Conservation (phyloP, 2,329 filamentous ascomycete genomes). For the Neopestalotiopsis sp. region DNA sequence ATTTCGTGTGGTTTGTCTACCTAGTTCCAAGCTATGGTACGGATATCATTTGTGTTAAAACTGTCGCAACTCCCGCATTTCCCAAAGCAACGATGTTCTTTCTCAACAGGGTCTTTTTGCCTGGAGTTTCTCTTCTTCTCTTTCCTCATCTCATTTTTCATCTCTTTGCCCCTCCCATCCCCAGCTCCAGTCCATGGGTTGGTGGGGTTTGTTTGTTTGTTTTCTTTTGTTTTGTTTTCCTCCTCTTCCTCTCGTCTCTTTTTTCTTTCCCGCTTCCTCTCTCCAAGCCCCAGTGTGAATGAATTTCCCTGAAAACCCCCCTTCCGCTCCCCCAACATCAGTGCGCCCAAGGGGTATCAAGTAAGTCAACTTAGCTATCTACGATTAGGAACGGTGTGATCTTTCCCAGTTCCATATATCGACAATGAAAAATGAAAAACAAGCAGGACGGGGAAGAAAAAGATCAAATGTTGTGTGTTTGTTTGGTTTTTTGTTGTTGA, state of each 20-base stretch:
- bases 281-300: neutral
- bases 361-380: conserved; percentile 36
- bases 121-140: neutral
- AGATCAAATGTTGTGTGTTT: conserved; percentile 9
- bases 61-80: neutral
- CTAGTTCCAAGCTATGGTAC: conserved; percentile 4
- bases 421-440: conserved; percentile 20
- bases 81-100: neutral
- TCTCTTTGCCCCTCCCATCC: neutral
- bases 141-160: neutral
- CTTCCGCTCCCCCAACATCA: neutral
- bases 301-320: neutral
- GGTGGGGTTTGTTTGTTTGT: neutral
- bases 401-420: neutral
- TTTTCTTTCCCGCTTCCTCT: neutral
- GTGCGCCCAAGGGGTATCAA: conserved; percentile 34
- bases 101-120: conserved; percentile 4
- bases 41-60: neutral
- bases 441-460: conserved; percentile 25
- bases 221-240: neutral
- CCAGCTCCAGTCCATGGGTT: conserved; percentile 1
- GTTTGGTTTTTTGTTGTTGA: conserved; percentile 4
- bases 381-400: conserved; percentile 33
- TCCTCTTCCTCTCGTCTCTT: neutral
- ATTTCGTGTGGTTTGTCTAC: conserved; percentile 1